These are phyloP conservation scores for Clonostachys chloroleuca DNA, from an alignment of 2,329 filamentous ascomycete species.

Conservation along the genomic window DNA sequence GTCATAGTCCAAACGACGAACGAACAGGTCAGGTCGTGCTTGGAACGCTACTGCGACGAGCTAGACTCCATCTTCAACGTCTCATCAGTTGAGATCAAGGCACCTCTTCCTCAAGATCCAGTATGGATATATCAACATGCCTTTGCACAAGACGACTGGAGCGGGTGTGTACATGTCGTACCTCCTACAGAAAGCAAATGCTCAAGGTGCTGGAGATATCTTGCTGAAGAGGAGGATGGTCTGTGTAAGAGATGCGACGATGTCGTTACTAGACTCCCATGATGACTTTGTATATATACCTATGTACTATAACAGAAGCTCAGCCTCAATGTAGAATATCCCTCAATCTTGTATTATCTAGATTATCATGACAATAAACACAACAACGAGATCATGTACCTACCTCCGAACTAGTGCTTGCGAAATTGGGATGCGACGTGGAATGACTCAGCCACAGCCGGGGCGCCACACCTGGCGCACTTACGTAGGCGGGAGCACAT, in stretches of 20 bases:
- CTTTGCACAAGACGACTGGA: conserved; percentile 32
- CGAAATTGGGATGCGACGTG: too few relatives aligned
- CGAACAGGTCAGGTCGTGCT: conserved; percentile 13
- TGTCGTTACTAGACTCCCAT: conserved; percentile 36
- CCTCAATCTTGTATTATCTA: too few relatives aligned
- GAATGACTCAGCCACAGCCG: too few relatives aligned
- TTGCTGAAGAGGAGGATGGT: conserved; percentile 58
- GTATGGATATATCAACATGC: conserved; percentile 35
- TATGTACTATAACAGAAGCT: too few relatives aligned
- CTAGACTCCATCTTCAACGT: conserved; percentile 66
- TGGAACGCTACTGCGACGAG: conserved; percentile 41
- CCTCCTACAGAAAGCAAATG: conserved; percentile 65
- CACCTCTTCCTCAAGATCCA: conserved; percentile 14
- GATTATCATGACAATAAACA: too few relatives aligned
- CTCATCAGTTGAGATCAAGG: conserved; percentile 53
- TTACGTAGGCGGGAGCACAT: too few relatives aligned
- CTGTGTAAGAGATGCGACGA: conserved; percentile 73
- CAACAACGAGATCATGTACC: too few relatives aligned
- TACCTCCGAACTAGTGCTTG: too few relatives aligned
- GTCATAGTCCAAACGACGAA: background rate
- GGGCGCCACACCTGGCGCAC: too few relatives aligned
- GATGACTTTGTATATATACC: too few relatives aligned
- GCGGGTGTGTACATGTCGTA: conserved; percentile 35
- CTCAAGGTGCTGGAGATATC: conserved; percentile 82
- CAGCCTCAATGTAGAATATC: too few relatives aligned